Conservation (phyloP, 73 alveolate species). For the Paramecium octaurelia region DNA sequence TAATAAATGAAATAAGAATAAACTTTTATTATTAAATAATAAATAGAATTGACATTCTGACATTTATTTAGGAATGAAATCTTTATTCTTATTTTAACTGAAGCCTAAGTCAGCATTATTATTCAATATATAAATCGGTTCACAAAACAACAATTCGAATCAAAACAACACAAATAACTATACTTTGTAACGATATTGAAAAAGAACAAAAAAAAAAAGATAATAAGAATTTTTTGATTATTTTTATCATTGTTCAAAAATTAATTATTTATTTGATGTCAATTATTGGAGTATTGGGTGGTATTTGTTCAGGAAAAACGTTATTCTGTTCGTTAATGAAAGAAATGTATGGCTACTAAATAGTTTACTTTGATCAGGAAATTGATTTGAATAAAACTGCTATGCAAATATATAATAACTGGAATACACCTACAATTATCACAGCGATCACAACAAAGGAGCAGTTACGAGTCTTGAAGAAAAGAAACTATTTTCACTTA, state of each 20-base stretch:
- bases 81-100: too few species aligned
- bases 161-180: too few species aligned
- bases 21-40: not conserved
- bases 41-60: not conserved
- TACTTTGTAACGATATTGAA: too few species aligned
- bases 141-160: too few species aligned
- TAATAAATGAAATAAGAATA: not conserved
- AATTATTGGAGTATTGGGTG: slow-evolving; percentile 17
- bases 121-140: too few species aligned
- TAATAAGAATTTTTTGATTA: too few species aligned
- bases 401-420: not conserved
- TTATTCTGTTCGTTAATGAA: not conserved
- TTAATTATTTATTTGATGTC: not conserved
- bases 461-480: not conserved
- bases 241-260: not conserved
- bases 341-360: not conserved
- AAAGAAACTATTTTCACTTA: slow-evolving; percentile 22
- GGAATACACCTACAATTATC: slow-evolving; percentile 8
- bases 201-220: too few species aligned
- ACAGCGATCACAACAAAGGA: not conserved
- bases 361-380: not conserved
- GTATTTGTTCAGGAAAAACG: not conserved
- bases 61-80: too few species aligned
- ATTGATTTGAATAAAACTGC: not conserved
- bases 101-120: too few species aligned